phyloP scores from a whole-genome alignment of 2,329 filamentous ascomycete species.

The Cladophialophora immunda region DNA sequence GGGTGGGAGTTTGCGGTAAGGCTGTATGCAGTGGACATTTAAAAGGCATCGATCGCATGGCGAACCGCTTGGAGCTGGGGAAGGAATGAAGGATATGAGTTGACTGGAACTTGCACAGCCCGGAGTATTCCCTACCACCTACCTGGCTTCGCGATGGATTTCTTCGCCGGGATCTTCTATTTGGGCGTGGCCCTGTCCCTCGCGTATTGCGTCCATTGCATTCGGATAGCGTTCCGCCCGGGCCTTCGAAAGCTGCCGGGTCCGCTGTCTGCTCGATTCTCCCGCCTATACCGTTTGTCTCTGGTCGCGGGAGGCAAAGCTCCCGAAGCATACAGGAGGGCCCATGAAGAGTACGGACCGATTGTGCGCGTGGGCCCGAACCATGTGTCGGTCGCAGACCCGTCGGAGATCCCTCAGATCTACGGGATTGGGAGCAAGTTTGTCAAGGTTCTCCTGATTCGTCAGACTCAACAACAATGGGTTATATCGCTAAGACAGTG shows the following conservation, averaged over 20 bases:
- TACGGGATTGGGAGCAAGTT: slow-evolving; percentile 30
- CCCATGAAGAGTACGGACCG: slow-evolving; percentile 27
- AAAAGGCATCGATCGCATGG: background rate
- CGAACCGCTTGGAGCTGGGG: background rate
- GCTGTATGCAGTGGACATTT: background rate
- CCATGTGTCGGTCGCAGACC: slow-evolving; percentile 30
- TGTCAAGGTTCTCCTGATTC: slow-evolving; percentile 13
- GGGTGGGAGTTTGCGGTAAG: background rate
- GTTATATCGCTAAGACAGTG: background rate
- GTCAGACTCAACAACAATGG: background rate
- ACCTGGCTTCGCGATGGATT: background rate
- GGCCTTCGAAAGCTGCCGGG: slow-evolving; percentile 61
- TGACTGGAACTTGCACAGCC: background rate
- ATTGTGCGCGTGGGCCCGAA: slow-evolving; percentile 32
- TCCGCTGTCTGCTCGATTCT: slow-evolving; percentile 71
- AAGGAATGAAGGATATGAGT: background rate
- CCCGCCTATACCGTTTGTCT: slow-evolving; percentile 75
- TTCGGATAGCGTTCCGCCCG: slow-evolving; percentile 1
- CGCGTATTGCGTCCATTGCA: background rate
- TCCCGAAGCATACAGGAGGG: slow-evolving; percentile 4
- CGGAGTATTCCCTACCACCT: too few species aligned
- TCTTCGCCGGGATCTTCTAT: background rate
- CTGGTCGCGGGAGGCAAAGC: slow-evolving; percentile 12
- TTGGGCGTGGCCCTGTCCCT: background rate
- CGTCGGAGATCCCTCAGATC: slow-evolving; percentile 29